Conservation (phyloP, 495 filamentous ascomycete species). For the Usnea hakonensis region DNA sequence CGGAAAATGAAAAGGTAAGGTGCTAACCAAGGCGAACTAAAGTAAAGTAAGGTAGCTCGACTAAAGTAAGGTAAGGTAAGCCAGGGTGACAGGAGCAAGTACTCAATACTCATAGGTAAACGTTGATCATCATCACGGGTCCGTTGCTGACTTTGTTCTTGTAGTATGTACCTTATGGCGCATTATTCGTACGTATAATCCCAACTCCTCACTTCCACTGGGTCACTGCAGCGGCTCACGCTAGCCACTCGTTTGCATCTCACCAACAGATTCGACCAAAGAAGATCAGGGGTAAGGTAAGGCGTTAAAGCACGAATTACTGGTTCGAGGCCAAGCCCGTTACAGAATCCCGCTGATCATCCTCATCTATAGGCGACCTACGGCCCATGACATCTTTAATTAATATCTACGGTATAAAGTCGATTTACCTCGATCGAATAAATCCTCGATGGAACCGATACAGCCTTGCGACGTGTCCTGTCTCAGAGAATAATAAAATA, state of each 20-base stretch:
- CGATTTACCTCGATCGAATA: too few relatives aligned
- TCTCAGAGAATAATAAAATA: too few relatives aligned
- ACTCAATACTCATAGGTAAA: too few relatives aligned
- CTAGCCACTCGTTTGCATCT: neutral
- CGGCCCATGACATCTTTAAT: neutral
- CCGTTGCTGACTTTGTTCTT: neutral
- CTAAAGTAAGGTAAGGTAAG: too few relatives aligned
- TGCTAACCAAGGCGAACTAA: too few relatives aligned
- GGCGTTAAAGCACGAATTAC: neutral
- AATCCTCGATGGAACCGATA: too few relatives aligned
- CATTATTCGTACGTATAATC: too few relatives aligned
- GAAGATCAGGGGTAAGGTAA: slow-evolving; percentile 1
- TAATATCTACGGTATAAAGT: too few relatives aligned
- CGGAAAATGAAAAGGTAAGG: too few relatives aligned
- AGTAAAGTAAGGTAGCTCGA: too few relatives aligned
- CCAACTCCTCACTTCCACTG: neutral
- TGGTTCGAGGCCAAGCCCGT: neutral
- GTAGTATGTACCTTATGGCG: neutral
- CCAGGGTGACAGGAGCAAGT: too few relatives aligned
- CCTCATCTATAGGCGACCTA: neutral
- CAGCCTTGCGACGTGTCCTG: neutral
- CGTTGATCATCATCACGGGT: neutral
- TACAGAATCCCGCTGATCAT: neutral
- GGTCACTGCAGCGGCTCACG: neutral
- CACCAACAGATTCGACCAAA: neutral